Base-by-base conservation (phyloP, 495 filamentous ascomycete genomes). In the Hypoxylon trugodes region DNA sequence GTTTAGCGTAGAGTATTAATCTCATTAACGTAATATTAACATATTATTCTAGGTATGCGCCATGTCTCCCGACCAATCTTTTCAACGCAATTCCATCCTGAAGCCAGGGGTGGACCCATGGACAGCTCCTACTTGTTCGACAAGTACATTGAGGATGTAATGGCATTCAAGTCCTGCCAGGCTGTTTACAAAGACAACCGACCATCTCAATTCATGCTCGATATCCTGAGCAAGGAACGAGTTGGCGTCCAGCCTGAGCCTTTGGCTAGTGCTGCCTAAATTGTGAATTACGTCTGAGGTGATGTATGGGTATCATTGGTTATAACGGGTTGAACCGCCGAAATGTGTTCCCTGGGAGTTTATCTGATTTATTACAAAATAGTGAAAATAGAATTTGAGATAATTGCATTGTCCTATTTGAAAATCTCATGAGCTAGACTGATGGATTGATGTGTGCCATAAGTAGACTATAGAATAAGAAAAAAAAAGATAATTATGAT, bases 71-170 rank as follows among this genome's bases (percentile, higher is more conserved):
- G 96, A 36, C 96, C 95, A 28, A 98, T 98, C 73, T 98, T 98
- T 84, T 91, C 89, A 61, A 96, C 93, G 53, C 95, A 98, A 76
- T 98, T 98, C 86, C 95, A 98, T 72, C 95, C 95, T 30, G 95
- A 98, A 77, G 96, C 95, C 49, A 95, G 96, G 79, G 95, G 95
- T 36, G 95, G 96, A 49, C 95, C 95, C 19, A 86, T 96, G 71
- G 95, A 98, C 78, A 93, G 90, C 22, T 83, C 90, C 0, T 98
- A 96, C 76, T 84, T 98, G 40, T 98, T 98, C 73, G 95, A 98
- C 76, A 90, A 89, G 79, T 98, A 98, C 77, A 80, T 98, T 16
- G 87, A 95, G 71, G 93, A 89, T 61, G 93, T 97, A 15, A 81
- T 84, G 74, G 87, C 88, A 73, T 97, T 91, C 83, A 97, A 97